Conservation (phyloP, 192 early-diverging fungal species). For the Backusella luteola region DNA sequence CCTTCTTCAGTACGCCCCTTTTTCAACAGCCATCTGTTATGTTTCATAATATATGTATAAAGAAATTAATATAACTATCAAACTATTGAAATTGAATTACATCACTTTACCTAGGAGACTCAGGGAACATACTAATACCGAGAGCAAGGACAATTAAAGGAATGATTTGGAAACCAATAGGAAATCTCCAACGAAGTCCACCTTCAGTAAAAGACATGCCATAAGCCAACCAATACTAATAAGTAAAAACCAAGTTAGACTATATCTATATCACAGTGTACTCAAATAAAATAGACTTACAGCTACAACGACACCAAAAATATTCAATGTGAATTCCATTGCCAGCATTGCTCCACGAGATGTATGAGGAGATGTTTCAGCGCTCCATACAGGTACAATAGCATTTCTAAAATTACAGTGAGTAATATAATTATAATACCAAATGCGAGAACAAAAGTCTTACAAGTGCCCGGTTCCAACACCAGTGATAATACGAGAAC, state of each 20-base stretch:
- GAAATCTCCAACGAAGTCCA: slow-evolving; percentile 32
- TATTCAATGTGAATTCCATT: slow-evolving; percentile 34
- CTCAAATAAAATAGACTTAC: background rate
- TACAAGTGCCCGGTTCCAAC: slow-evolving; percentile 32
- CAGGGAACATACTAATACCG: slow-evolving; percentile 29
- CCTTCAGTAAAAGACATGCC: slow-evolving; percentile 28
- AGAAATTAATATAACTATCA: background rate
- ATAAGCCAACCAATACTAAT: slow-evolving; percentile 29
- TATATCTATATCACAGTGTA: background rate
- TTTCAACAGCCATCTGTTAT: slow-evolving; percentile 17
- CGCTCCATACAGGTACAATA: slow-evolving; percentile 34
- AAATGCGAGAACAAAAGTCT: background rate
- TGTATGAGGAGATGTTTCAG: slow-evolving; percentile 31
- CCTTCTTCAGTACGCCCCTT: slow-evolving; percentile 26
- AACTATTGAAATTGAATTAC: background rate
- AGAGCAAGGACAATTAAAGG: slow-evolving; percentile 20
- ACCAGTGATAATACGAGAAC: slow-evolving; percentile 28
- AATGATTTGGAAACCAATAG: slow-evolving; percentile 29
- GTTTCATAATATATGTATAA: slow-evolving; percentile 4
- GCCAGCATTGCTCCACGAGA: slow-evolving; percentile 27
- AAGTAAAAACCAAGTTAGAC: background rate
- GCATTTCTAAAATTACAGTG: slow-evolving; percentile 15
- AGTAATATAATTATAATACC: background rate
- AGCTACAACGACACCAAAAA: slow-evolving; percentile 35
- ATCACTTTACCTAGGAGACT: background rate